Evolutionary conservation across 2,329 filamentous ascomycete genomes (phyloP).

Genomic region (Ophiostoma australiae): DNA sequence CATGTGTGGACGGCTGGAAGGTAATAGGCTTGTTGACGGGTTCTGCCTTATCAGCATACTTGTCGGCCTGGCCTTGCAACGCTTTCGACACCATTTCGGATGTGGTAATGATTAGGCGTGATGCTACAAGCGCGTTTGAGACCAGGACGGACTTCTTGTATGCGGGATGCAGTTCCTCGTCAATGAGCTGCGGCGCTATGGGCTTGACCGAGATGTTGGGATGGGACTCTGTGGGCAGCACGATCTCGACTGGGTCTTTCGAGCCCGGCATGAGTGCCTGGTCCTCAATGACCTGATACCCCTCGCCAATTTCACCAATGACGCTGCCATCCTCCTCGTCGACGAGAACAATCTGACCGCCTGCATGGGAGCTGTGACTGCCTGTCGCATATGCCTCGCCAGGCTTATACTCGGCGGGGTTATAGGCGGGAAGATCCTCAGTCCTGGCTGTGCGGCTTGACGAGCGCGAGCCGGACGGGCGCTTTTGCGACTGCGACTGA

Average conservation of each 20-base stretch:
- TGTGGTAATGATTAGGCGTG: conserved; percentile 84
- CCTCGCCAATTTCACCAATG: conserved; percentile 61
- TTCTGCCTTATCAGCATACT: conserved; percentile 73
- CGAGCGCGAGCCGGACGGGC: conserved; percentile 27
- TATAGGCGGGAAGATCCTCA: conserved; percentile 60
- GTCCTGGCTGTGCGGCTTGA: conserved; percentile 34
- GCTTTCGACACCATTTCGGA: conserved; percentile 74
- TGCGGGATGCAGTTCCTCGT: conserved; percentile 79
- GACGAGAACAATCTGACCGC: conserved; percentile 81
- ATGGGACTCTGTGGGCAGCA: conserved; percentile 63
- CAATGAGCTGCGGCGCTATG: conserved; percentile 64
- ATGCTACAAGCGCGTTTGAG: conserved; percentile 79
- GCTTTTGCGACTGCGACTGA: background rate
- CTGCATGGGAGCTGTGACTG: conserved; percentile 51
- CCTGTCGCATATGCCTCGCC: conserved; percentile 71
- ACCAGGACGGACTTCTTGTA: conserved; percentile 85
- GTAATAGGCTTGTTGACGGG: conserved; percentile 76
- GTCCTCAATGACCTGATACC: conserved; percentile 56
- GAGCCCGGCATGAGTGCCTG: conserved; percentile 73
- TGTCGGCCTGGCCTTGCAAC: conserved; percentile 71
- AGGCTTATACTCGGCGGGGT: conserved; percentile 73
- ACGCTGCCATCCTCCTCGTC: conserved; percentile 96
- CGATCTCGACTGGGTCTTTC: conserved; percentile 82
- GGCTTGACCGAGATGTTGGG: conserved; percentile 62
- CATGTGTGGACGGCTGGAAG: conserved; percentile 80